These are phyloP conservation scores for Rutstroemia sp. DNA, from an alignment of 2,329 filamentous ascomycete species.

Conservation along the genomic window DNA sequence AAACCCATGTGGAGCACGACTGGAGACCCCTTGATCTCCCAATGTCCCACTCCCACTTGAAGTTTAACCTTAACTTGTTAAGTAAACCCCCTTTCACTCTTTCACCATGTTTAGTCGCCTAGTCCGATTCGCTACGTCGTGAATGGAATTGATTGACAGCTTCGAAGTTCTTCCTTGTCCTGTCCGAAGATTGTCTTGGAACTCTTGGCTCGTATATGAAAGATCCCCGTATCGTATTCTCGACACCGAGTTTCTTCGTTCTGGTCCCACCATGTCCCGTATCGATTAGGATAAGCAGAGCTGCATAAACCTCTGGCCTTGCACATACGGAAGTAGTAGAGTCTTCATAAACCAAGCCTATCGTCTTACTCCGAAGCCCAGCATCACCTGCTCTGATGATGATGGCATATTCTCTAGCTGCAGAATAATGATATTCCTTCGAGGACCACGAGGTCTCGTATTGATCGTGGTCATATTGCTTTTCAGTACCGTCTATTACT, in stretches of 20 bases:
- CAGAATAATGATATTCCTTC: neutral
- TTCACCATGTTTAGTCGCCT: no score
- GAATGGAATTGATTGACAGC: no score
- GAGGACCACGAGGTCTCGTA: slow-evolving; percentile 1
- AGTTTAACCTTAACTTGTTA: neutral
- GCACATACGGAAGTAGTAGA: neutral
- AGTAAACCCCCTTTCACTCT: neutral
- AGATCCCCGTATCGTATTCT: neutral
- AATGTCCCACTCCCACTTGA: no score
- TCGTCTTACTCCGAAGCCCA: neutral
- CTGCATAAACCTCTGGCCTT: neutral
- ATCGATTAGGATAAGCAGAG: neutral
- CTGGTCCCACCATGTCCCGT: neutral
- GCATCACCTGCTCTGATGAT: neutral
- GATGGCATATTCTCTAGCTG: neutral
- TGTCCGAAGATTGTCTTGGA: no score
- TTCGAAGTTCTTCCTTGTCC: neutral
- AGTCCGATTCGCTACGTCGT: no score
- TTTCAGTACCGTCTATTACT: neutral
- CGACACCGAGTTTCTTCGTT: no score
- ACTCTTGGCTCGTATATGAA: neutral
- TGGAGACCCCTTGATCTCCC: no score
- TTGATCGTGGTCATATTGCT: neutral
- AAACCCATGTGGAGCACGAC: neutral
- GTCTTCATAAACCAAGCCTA: neutral